phyloP scores from a whole-genome alignment of 768 basidiomycete species.

The Boletus barrowsii region DNA sequence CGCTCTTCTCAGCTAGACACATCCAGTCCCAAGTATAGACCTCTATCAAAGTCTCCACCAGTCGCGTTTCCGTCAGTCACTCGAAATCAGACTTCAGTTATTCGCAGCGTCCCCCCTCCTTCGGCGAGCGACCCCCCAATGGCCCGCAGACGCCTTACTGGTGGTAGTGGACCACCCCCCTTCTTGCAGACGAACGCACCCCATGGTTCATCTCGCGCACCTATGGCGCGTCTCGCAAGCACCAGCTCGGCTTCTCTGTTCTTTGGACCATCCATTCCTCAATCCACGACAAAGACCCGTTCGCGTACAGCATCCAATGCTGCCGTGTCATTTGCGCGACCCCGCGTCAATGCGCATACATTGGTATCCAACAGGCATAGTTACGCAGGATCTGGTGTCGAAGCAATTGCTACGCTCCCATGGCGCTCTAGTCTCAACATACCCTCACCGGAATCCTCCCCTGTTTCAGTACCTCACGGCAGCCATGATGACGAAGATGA shows the following conservation, averaged over 20 bases:
- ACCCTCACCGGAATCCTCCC: constrained; percentile 54
- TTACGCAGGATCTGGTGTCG: constrained; percentile 51
- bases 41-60: constrained; percentile 12
- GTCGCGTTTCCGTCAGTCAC: constrained; percentile 39
- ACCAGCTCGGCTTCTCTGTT: constrained; percentile 59
- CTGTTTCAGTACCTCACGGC: constrained; percentile 30
- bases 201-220: constrained; percentile 31
- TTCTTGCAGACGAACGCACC: constrained; percentile 29
- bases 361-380: constrained; percentile 55
- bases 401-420: constrained; percentile 27
- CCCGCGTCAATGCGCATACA: constrained; percentile 21
- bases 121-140: constrained; percentile 53
- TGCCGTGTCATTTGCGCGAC: constrained; percentile 3
- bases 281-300: constrained; percentile 20
- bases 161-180: constrained; percentile 31
- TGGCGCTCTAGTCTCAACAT: constrained; percentile 38
- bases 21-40: constrained; percentile 14
- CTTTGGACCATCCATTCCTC: constrained; percentile 51
- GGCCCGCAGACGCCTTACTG: constrained; percentile 51
- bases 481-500: constrained; percentile 49
- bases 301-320: constrained; percentile 25
- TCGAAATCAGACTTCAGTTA: constrained; percentile 38
- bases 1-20: constrained; percentile 8
- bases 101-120: constrained; percentile 38
- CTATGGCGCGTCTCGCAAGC: constrained; percentile 51